phyloP scores from a whole-genome alignment of 2,329 filamentous ascomycete genomes.

The Metarhizium humberi region DNA sequence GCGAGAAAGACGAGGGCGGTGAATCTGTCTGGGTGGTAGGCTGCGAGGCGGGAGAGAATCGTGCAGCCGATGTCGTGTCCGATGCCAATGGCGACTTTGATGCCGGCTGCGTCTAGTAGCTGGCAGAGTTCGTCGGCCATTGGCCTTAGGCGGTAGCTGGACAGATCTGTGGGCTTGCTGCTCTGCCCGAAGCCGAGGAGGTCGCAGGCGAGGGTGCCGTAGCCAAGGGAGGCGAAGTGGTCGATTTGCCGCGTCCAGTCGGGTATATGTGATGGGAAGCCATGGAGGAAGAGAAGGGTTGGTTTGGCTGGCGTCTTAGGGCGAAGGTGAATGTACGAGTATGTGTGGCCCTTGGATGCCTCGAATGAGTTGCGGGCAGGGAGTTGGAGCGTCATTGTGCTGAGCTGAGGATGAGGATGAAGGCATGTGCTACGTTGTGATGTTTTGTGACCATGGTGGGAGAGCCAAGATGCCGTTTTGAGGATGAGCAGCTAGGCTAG shows the following conservation, averaged over 20 bases:
- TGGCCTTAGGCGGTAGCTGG: conserved; percentile 20
- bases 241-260: conserved; percentile 33
- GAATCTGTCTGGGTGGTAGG: conserved; percentile 16
- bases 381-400: conserved; percentile 5
- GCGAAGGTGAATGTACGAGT: conserved; percentile 20
- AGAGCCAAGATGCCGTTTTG: too few species aligned
- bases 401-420: not conserved
- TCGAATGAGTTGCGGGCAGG: conserved; percentile 8
- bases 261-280: conserved; percentile 34
- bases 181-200: conserved; percentile 29
- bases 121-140: conserved; percentile 24
- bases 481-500: not conserved
- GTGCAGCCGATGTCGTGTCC: conserved; percentile 27
- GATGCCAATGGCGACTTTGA: conserved; percentile 32
- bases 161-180: conserved; percentile 18
- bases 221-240: conserved; percentile 26
- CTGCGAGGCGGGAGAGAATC: conserved; percentile 18
- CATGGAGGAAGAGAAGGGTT: conserved; percentile 38
- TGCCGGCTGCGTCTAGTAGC: conserved; percentile 19
- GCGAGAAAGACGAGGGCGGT: conserved; percentile 17
- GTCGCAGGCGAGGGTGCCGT: conserved; percentile 34
- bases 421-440: too few species aligned
- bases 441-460: too few species aligned
- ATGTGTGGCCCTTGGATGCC: conserved; percentile 13
- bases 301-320: conserved; percentile 7